These are phyloP conservation scores for Podospora conica DNA, from an alignment of 495 filamentous ascomycete genomes.

Conservation along the genomic window DNA sequence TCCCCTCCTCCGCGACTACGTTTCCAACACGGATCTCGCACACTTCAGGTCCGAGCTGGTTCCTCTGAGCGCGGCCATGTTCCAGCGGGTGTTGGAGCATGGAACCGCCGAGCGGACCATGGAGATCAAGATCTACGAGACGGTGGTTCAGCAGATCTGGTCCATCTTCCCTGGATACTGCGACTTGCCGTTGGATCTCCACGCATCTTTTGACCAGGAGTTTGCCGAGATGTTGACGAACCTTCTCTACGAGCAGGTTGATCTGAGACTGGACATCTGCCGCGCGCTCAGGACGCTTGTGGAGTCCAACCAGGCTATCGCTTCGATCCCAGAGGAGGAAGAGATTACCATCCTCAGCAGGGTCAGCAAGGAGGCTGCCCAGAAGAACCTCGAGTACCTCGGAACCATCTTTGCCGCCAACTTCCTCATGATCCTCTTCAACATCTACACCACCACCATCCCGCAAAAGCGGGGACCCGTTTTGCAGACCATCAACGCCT, in stretches of 20 bases:
- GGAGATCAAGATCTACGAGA: constrained; percentile 96
- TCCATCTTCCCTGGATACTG: constrained; percentile 92
- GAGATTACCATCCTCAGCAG: constrained; percentile 65
- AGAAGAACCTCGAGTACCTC: constrained; percentile 72
- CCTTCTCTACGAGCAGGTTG: constrained; percentile 84
- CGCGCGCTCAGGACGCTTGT: constrained; percentile 76
- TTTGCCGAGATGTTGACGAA: constrained; percentile 91
- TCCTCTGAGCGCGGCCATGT: constrained; percentile 82
- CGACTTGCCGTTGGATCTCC: constrained; percentile 76
- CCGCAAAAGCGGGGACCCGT: constrained; percentile 88
- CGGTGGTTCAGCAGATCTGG: constrained; percentile 92
- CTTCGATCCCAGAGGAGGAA: constrained; percentile 52
- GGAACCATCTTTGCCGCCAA: constrained; percentile 69
- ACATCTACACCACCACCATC: constrained; percentile 92
- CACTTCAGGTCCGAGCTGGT: constrained; percentile 85
- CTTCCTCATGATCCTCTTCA: constrained; percentile 89
- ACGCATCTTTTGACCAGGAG: constrained; percentile 70
- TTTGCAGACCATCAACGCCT: constrained; percentile 88
- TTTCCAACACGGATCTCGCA: constrained; percentile 73
- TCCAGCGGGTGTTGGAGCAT: constrained; percentile 78
- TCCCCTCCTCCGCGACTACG: constrained; percentile 77
- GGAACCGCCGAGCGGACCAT: constrained; percentile 76
- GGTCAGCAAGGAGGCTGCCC: constrained; percentile 66
- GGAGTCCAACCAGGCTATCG: constrained; percentile 80
- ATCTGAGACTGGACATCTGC: constrained; percentile 80